Base-by-base conservation (phyloP, 129 eudicot genomes). In the Calendula officinalis region DNA sequence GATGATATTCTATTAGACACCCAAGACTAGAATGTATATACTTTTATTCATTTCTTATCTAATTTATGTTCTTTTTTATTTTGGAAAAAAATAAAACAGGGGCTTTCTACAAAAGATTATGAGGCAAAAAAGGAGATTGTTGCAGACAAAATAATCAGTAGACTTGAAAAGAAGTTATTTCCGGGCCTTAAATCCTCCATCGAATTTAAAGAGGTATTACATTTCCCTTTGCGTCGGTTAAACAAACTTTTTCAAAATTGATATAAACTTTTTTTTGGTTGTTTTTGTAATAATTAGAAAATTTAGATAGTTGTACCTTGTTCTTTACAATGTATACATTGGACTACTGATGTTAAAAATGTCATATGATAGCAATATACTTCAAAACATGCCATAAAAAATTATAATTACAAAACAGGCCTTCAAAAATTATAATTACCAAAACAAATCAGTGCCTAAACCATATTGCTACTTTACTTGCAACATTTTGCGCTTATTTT, bases 151-250 rank as follows among this genome's bases (percentile, higher is more conserved):
- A 85, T 94, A 53, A 88, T 94, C 55, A 63, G 86, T 86, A 80
- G 99, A 79, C 82, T 94, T 64, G 99, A 88, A 78, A 78, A 77
- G 54, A 86, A 88, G 76, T 75, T 94, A 47, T 94, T 94, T 80
- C 99, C 99, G 12, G 99, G 97, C 54, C 95, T 94, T 10, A 82
- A 83, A 79, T 75, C 94, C 22, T 82, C 91, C 47, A 76, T 94
- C 56, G 76, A 79, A 38, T 94, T 94, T 61, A 94, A 77, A 74
- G 99, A 94, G 97, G 99, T 86, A 81, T 56, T 8, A 54, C 4
- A 50, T 53, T 50, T 68, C 32, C 57, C 33, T 22, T 22, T 22
- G 30, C 2, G 30, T 22, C n/a, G n/a, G n/a, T 22, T 22, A 15
- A 45, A 4, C 6, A 35, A 57, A 57, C 43, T 1, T 58, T 58